Evolutionary conservation across 257 asterid species (phyloP).

Genomic region (Cordia subcordata): DNA sequence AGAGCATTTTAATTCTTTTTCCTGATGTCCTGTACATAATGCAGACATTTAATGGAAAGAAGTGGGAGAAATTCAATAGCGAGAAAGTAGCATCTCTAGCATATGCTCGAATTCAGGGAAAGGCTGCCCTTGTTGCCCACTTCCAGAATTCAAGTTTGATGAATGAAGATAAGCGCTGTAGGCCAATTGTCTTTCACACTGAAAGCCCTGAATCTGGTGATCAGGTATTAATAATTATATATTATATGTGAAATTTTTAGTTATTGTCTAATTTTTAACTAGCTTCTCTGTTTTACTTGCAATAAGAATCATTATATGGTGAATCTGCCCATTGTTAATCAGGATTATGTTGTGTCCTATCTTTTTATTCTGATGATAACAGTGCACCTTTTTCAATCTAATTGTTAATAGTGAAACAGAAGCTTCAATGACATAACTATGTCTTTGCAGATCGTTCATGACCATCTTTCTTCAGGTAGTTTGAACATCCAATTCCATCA

Average conservation of each 20-base stretch:
- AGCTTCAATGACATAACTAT: constrained; percentile 1
- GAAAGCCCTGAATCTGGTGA: constrained; percentile 30
- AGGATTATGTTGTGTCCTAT: too few species aligned
- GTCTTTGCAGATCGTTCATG: constrained; percentile 27
- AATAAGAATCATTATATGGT: too few species aligned
- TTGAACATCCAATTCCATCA: constrained; percentile 24
- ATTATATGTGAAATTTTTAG: too few species aligned
- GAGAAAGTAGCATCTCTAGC: constrained; percentile 79
- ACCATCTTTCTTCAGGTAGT: constrained; percentile 22
- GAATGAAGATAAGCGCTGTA: constrained; percentile 73
- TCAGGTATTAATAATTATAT: constrained; percentile 28
- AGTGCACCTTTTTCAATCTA: not conserved
- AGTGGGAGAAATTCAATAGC: constrained; percentile 81
- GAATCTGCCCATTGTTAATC: too few species aligned
- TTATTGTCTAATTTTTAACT: not conserved
- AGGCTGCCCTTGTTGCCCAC: constrained; percentile 58
- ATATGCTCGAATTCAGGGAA: constrained; percentile 80
- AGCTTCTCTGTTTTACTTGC: too few species aligned
- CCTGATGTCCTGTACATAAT: constrained; percentile 5
- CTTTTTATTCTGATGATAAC: too few species aligned
- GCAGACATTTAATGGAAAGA: constrained; percentile 69
- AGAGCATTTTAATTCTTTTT: not conserved
- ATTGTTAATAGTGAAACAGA: not conserved
- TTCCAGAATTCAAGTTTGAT: constrained; percentile 81
- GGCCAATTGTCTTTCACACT: constrained; percentile 60